phyloP scores from a whole-genome alignment of 2,329 filamentous ascomycete genomes.

The Cladophialophora carrionii region DNA sequence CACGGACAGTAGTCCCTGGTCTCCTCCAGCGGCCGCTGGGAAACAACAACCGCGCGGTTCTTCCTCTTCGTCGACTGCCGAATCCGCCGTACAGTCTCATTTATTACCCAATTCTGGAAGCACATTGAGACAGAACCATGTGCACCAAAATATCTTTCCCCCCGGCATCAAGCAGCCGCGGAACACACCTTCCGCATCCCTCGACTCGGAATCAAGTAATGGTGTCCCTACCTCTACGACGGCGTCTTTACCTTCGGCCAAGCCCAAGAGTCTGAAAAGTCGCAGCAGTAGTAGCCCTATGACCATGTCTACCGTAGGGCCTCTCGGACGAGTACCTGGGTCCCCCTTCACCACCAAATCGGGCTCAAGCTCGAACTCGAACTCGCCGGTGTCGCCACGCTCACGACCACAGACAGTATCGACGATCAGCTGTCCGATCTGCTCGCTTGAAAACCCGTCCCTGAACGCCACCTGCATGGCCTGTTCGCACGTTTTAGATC shows the following conservation, averaged over 20 bases:
- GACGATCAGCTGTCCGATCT: conserved; percentile 59
- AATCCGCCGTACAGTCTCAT: neutral
- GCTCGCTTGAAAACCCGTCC: conserved; percentile 66
- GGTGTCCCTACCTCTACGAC: neutral
- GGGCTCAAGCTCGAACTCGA: too few relatives aligned
- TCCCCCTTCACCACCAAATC: neutral
- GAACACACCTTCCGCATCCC: neutral
- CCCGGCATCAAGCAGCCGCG: neutral
- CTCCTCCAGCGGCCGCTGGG: neutral
- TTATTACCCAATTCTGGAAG: neutral
- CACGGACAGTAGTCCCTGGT: conserved; percentile 1
- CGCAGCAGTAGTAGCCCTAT: neutral
- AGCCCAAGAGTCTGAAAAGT: neutral
- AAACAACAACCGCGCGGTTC: conserved; percentile 1
- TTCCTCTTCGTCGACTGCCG: neutral
- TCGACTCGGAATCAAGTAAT: neutral
- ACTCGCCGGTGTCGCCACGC: neutral
- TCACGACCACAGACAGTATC: neutral
- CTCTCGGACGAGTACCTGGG: neutral
- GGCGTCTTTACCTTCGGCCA: neutral
- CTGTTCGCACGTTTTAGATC: conserved; percentile 71
- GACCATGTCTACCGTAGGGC: neutral
- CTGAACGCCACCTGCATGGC: conserved; percentile 64
- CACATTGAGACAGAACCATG: neutral
- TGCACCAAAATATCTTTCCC: neutral